These are phyloP conservation scores for Scheffersomyces illinoinensis DNA, from an alignment of 1,139 yeast genomes.

Conservation along the genomic window DNA sequence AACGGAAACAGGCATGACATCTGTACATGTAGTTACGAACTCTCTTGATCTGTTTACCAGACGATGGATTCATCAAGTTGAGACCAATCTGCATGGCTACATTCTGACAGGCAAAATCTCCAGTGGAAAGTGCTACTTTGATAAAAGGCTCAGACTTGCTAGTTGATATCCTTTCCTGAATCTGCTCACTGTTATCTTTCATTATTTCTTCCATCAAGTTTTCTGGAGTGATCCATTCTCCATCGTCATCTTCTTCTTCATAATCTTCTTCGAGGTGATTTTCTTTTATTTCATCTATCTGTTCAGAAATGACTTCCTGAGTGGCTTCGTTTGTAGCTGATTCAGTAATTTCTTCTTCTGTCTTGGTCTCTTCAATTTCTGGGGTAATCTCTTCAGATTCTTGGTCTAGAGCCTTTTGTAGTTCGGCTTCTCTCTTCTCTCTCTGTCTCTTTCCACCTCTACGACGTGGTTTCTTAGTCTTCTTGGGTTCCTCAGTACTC, in stretches of 20 bases:
- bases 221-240: slow-evolving; percentile 95
- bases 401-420: slow-evolving; percentile 13
- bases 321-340: neutral
- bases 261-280: slow-evolving; percentile 40
- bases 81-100: slow-evolving; percentile 90
- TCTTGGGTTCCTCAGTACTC: slow-evolving; percentile 5
- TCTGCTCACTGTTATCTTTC: slow-evolving; percentile 57
- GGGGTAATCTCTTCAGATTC: slow-evolving; percentile 3
- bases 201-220: slow-evolving; percentile 69
- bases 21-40: slow-evolving; percentile 92
- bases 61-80: slow-evolving; percentile 78
- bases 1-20: slow-evolving; percentile 93
- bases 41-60: slow-evolving; percentile 82
- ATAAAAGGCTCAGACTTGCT: slow-evolving; percentile 23
- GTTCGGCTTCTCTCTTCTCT: slow-evolving; percentile 51
- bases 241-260: slow-evolving; percentile 70
- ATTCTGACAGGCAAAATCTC: slow-evolving; percentile 97
- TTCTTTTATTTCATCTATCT: slow-evolving; percentile 10
- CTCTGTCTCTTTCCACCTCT: slow-evolving; percentile 68
- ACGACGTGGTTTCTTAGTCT: slow-evolving; percentile 48
- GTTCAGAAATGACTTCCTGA: slow-evolving; percentile 7
- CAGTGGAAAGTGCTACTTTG: slow-evolving; percentile 85
- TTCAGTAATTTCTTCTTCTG: slow-evolving; percentile 14
- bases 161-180: slow-evolving; percentile 28
- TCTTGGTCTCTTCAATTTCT: slow-evolving; percentile 8